These are phyloP conservation scores for Plasmodium ovale DNA, from an alignment of 169 alveolate species.

Conservation along the genomic window DNA sequence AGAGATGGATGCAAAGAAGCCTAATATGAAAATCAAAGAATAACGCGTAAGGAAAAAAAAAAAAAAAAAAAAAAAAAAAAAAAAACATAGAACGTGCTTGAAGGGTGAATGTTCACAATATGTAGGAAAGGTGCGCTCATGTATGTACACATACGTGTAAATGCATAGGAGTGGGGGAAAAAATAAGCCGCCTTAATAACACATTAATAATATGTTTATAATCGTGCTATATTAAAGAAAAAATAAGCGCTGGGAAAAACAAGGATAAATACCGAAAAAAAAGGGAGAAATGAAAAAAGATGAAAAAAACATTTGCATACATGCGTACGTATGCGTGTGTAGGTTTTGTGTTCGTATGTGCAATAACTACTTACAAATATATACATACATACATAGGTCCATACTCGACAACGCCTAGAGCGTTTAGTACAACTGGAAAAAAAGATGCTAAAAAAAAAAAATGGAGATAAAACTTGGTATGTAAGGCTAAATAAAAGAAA, in stretches of 20 bases:
- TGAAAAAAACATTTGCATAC: background rate
- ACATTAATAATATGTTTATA: background rate
- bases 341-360: too few species aligned
- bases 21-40: slow-evolving; percentile 6
- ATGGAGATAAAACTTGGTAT: background rate
- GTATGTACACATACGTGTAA: background rate
- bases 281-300: background rate
- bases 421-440: background rate
- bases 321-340: too few species aligned
- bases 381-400: background rate
- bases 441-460: background rate
- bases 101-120: background rate
- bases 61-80: background rate
- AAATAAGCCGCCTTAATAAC: background rate
- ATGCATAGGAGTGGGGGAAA: background rate
- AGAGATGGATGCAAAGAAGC: too few species aligned
- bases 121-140: background rate
- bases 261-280: background rate
- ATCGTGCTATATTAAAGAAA: slow-evolving; percentile 2
- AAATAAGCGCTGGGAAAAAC: background rate
- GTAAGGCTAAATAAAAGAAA: too few species aligned
- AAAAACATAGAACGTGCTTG: background rate
- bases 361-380: too few species aligned
- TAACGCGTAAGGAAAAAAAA: background rate
- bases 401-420: background rate